A percentile compares a stretch with the other conserved stretches of the same genome.
These are phyloP conservation scores for Physocladia obscura DNA, from an alignment of 192 early-diverging fungal species.

Conservation along the genomic window DNA sequence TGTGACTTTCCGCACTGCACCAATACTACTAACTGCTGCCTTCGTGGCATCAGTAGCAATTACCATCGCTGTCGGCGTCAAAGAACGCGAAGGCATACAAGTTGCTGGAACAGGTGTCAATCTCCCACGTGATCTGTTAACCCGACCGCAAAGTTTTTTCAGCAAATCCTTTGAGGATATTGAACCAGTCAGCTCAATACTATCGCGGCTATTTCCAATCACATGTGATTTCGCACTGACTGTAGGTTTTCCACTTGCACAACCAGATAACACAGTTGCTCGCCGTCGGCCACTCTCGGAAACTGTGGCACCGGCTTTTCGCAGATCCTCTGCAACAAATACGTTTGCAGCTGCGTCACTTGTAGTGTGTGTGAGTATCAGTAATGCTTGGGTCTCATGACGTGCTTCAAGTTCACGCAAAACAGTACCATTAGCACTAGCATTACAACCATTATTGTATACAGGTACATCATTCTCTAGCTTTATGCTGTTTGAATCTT, in stretches of 20 bases:
- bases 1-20: not conserved
- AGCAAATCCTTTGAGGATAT: too few relatives aligned
- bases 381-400: conserved; percentile 12
- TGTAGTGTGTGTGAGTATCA: conserved; percentile 21
- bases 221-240: not conserved
- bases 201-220: not conserved
- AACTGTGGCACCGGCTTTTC: not conserved
- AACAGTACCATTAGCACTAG: not conserved
- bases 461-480: too few relatives aligned
- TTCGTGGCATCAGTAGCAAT: conserved; percentile 18
- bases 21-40: not conserved
- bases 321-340: not conserved
- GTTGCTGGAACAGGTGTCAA: conserved; percentile 6
- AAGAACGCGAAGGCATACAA: not conserved
- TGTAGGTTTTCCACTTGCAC: not conserved
- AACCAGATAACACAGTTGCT: not conserved
- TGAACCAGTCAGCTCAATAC: not conserved
- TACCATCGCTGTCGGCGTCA: conserved; percentile 15
- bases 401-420: conserved; percentile 3
- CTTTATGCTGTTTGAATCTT: too few relatives aligned
- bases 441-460: too few relatives aligned
- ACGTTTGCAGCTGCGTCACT: conserved; percentile 19
- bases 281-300: not conserved
- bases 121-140: not conserved
- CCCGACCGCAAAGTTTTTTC: too few relatives aligned